Conservation (phyloP, 495 filamentous ascomycete species). For the Cairneyella variabilis region DNA sequence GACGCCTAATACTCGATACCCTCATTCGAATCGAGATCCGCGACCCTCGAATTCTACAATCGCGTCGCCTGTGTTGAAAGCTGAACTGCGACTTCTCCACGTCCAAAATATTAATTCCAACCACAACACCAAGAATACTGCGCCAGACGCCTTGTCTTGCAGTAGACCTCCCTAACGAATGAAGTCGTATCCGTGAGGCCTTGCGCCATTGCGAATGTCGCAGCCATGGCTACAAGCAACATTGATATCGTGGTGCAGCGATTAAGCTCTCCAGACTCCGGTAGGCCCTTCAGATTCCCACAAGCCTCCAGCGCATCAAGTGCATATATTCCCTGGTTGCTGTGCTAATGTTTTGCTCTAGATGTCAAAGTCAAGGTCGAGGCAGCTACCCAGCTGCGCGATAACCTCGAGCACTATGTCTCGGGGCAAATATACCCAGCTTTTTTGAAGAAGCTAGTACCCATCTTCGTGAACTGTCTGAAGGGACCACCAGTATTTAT, state of each 20-base stretch:
- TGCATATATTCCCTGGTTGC: background rate
- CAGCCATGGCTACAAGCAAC: slow-evolving; percentile 45
- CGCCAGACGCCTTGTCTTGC: no score
- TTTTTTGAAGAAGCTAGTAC: slow-evolving; percentile 84
- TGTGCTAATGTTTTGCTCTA: slow-evolving; percentile 29
- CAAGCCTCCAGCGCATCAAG: background rate
- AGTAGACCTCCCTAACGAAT: no score
- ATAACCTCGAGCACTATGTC: slow-evolving; percentile 71
- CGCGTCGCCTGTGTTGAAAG: no score
- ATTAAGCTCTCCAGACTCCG: slow-evolving; percentile 47
- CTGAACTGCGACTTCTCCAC: no score
- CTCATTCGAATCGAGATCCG: no score
- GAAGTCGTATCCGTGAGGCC: slow-evolving; percentile 18
- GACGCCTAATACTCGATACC: no score
- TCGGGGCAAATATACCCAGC: slow-evolving; percentile 56
- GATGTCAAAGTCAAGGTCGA: slow-evolving; percentile 74
- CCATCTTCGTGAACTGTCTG: slow-evolving; percentile 82
- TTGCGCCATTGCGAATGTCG: slow-evolving; percentile 26
- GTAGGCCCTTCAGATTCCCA: slow-evolving; percentile 28
- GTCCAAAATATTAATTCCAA: no score
- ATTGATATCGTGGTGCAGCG: slow-evolving; percentile 52
- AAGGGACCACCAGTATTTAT: slow-evolving; percentile 87
- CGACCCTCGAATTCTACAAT: no score
- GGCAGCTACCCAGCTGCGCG: slow-evolving; percentile 74
- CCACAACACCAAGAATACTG: no score